phyloP scores from a whole-genome alignment of 176 grass and related monocot genomes.

The Triticum dicoccoides region DNA sequence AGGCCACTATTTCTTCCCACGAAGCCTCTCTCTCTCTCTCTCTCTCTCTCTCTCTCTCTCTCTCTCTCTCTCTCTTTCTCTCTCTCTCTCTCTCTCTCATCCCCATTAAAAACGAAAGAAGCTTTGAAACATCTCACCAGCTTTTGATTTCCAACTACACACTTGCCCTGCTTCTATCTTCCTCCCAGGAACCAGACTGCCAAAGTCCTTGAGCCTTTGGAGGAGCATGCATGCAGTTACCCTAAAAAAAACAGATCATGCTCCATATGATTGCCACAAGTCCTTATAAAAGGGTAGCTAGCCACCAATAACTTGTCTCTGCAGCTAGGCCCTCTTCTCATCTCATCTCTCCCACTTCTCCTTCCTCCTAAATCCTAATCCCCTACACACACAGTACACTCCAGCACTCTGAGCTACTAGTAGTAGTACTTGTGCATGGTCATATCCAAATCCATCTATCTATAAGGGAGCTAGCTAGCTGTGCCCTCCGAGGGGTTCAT shows the following conservation, averaged over 20 bases:
- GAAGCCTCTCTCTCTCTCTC: constrained; percentile 36
- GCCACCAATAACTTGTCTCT: constrained; percentile 37
- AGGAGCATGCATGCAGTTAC: constrained; percentile 8
- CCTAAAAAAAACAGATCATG: constrained; percentile 30
- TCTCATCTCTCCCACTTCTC: not conserved
- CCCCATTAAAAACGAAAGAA: constrained; percentile 29
- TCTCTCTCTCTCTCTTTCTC: not conserved
- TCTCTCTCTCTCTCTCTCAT: constrained; percentile 34
- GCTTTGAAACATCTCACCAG: constrained; percentile 30
- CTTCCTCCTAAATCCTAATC: not conserved
- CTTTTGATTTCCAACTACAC: constrained; percentile 25
- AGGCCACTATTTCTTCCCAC: constrained; percentile 48
- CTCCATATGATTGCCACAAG: constrained; percentile 50
- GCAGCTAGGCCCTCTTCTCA: constrained; percentile 22
- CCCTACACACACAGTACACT: not conserved
- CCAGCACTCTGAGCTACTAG: constrained; percentile 7
- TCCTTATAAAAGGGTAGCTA: constrained; percentile 53
- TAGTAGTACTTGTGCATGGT: constrained; percentile 45
- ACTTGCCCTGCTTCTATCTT: not conserved
- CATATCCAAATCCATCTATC: constrained; percentile 37
- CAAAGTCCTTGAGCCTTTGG: constrained; percentile 20
- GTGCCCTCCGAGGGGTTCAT: constrained; percentile 32
- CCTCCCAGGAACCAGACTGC: not conserved
- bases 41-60: not conserved
- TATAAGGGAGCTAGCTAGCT: constrained; percentile 21